Conservation (phyloP, 176 grass and related monocot genomes). For the Paspalum notatum region DNA sequence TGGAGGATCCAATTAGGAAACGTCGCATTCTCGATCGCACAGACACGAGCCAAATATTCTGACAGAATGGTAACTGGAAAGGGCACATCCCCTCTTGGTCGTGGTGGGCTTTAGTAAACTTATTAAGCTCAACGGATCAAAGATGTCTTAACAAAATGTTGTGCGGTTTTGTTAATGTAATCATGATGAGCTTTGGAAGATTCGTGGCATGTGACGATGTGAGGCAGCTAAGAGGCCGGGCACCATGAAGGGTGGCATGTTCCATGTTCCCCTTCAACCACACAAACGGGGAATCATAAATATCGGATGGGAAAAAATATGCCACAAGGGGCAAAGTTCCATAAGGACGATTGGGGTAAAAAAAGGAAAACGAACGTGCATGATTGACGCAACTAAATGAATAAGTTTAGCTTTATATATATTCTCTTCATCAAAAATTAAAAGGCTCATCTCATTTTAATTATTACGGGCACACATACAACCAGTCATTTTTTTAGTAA, state of each 20-base stretch:
- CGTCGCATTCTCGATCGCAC: neutral
- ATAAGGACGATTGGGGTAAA: neutral
- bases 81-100: conserved; percentile 6
- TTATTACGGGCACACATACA: too few relatives aligned
- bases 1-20: neutral
- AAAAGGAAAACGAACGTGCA: neutral
- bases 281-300: conserved; percentile 10
- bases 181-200: conserved; percentile 30
- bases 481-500: too few relatives aligned
- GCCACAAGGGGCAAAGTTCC: neutral
- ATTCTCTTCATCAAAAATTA: too few relatives aligned
- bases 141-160: conserved; percentile 19
- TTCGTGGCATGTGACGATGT: conserved; percentile 19
- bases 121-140: conserved; percentile 9
- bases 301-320: neutral
- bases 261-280: conserved; percentile 52
- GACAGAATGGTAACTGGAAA: neutral
- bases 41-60: conserved; percentile 8
- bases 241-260: conserved; percentile 42
- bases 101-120: neutral
- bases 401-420: neutral
- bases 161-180: conserved; percentile 31
- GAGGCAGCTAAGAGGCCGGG: conserved; percentile 26
- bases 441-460: too few relatives aligned
- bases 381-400: neutral